These are phyloP conservation scores for Mycena filopes DNA, from an alignment of 768 basidiomycete species.

Conservation along the genomic window DNA sequence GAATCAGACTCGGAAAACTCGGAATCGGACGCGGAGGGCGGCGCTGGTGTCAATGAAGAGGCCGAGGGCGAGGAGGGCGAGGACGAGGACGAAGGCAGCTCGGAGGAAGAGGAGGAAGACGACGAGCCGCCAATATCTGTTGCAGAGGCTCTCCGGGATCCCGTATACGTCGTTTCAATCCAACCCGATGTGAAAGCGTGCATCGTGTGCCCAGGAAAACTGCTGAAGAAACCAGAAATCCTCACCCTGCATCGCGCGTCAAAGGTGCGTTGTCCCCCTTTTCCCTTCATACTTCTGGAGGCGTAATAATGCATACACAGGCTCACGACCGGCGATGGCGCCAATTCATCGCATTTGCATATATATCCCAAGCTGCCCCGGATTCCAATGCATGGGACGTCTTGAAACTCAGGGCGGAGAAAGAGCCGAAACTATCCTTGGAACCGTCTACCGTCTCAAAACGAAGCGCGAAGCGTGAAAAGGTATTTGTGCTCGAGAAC, in stretches of 20 bases:
- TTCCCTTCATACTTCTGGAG: constrained; percentile 9
- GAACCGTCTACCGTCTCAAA: constrained; percentile 54
- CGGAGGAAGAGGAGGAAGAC: constrained; percentile 35
- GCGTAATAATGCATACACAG: constrained; percentile 46
- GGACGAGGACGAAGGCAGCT: constrained; percentile 32
- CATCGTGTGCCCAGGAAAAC: constrained; percentile 76
- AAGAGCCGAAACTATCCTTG: constrained; percentile 41
- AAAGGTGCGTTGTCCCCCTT: constrained; percentile 59
- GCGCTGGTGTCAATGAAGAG: constrained; percentile 28
- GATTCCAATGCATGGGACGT: constrained; percentile 61
- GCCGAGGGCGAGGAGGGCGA: constrained; percentile 34
- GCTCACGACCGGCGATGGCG: constrained; percentile 66
- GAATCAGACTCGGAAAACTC: constrained; percentile 60
- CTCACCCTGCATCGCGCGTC: constrained; percentile 67
- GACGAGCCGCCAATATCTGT: constrained; percentile 61
- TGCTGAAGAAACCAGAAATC: constrained; percentile 70
- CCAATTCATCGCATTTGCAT: constrained; percentile 57
- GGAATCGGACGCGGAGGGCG: constrained; percentile 42
- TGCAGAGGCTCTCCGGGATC: constrained; percentile 68
- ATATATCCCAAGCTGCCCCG: constrained; percentile 50
- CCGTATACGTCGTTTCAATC: constrained; percentile 68
- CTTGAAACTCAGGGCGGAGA: constrained; percentile 40
- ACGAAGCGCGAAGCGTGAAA: constrained; percentile 64
- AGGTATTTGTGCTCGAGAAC: constrained; percentile 45
- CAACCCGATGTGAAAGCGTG: constrained; percentile 69